Evolutionary conservation across 148 eudicot genomes (phyloP).

Genomic region (Rhododendron kiyosumense): DNA sequence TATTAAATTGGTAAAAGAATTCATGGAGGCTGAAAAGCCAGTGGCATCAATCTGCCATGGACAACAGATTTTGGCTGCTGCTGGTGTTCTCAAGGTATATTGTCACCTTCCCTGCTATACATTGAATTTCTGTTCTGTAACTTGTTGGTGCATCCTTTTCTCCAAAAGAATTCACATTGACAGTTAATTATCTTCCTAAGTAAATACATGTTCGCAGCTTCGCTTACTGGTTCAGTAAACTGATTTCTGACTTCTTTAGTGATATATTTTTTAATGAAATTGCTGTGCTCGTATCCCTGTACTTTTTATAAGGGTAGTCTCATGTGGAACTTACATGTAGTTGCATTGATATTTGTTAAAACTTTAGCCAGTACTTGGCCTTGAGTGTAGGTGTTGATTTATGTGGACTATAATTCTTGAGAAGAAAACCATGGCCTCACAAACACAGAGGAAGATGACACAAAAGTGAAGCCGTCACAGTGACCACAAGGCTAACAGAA

Average conservation of each 20-base stretch:
- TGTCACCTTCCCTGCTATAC: not conserved
- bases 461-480: too few relatives aligned
- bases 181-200: too few relatives aligned
- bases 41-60: constrained; percentile 99
- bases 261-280: not conserved
- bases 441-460: too few relatives aligned
- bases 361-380: not conserved
- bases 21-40: constrained; percentile 78
- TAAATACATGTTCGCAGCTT: too few relatives aligned
- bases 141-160: not conserved
- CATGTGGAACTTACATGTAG: not conserved
- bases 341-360: not conserved
- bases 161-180: too few relatives aligned
- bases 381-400: not conserved
- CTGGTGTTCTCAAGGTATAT: constrained; percentile 88
- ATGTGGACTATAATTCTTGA: not conserved
- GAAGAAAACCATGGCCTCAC: too few relatives aligned
- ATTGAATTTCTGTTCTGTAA: not conserved
- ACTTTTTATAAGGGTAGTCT: not conserved
- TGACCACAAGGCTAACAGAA: too few relatives aligned
- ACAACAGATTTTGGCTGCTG: constrained; percentile 95
- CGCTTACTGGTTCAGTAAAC: not conserved
- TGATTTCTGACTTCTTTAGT: not conserved
- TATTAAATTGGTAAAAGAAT: constrained; percentile 58
- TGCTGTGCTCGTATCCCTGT: too few relatives aligned